Evolutionary conservation across 139 green algal genomes (phyloP).

Genomic region (Picochlorum sp.): DNA sequence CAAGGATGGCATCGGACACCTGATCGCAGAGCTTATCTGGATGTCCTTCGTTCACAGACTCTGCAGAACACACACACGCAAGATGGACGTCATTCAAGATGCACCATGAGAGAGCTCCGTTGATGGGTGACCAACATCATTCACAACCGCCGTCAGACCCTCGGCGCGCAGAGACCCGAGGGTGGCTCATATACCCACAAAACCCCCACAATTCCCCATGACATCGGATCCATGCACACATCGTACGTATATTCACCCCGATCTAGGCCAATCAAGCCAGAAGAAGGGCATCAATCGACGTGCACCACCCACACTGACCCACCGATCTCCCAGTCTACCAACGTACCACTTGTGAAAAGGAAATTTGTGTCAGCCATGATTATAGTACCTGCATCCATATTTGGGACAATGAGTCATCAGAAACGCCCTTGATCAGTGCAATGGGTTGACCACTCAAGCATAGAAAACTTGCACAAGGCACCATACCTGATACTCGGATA

Average conservation of each 20-base stretch:
- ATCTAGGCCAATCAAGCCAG: no score
- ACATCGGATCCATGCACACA: no score
- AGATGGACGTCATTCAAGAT: not conserved
- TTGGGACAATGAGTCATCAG: no score
- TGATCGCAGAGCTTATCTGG: conserved; percentile 93
- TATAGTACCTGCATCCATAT: not conserved
- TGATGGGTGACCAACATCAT: no score
- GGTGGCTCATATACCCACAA: no score
- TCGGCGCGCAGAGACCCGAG: not conserved
- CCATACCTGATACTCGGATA: no score
- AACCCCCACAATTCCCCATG: not conserved
- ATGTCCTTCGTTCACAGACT: conserved; percentile 87
- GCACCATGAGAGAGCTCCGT: no score
- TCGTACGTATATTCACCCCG: no score
- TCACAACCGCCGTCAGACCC: not conserved
- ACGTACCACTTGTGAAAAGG: conserved; percentile 24
- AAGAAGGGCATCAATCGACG: no score
- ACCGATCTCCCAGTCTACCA: not conserved
- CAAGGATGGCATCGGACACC: conserved; percentile 96
- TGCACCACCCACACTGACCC: not conserved
- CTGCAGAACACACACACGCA: not conserved
- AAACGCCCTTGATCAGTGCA: no score
- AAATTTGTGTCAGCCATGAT: conserved; percentile 23
- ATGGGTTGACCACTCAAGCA: no score
- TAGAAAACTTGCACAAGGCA: no score